These are phyloP conservation scores for Saccharomycopsis microspora DNA, from an alignment of 805 yeast genomes.

Conservation along the genomic window DNA sequence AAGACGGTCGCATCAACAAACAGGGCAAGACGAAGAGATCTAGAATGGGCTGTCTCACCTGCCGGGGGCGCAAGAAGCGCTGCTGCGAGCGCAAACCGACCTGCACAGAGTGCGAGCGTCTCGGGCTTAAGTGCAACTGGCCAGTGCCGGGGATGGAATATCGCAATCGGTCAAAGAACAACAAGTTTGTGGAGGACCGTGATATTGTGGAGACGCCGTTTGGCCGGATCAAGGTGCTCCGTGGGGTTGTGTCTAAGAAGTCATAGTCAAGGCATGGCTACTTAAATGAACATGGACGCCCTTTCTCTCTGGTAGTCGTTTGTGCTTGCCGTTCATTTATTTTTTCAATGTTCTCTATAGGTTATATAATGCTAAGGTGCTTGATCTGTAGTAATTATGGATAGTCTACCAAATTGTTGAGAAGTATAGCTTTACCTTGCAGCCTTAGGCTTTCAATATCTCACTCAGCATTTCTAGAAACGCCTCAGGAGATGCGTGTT, in stretches of 20 bases:
- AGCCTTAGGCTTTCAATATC: too few species aligned
- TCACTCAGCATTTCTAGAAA: too few species aligned
- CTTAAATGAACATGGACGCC: too few species aligned
- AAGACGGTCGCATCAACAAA: conserved; percentile 3
- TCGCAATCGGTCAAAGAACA: conserved; percentile 13
- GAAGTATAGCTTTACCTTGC: too few species aligned
- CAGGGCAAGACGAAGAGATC: conserved; percentile 35
- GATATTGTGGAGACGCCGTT: conserved; percentile 20
- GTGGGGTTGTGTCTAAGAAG: conserved; percentile 38
- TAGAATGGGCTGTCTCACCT: conserved; percentile 67
- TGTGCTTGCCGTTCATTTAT: too few species aligned
- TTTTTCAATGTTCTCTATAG: too few species aligned
- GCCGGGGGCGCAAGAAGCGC: conserved; percentile 66
- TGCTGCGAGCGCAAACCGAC: conserved; percentile 63
- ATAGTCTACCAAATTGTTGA: too few species aligned
- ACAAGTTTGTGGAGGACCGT: conserved; percentile 4
- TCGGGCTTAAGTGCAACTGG: conserved; percentile 58
- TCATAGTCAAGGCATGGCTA: not conserved
- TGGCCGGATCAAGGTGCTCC: conserved; percentile 48
- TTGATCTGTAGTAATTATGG: too few species aligned
- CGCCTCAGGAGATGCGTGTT: too few species aligned
- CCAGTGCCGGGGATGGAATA: conserved; percentile 48
- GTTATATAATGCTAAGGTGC: too few species aligned
- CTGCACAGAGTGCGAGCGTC: conserved; percentile 58
- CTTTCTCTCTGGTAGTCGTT: too few species aligned